Evolutionary conservation across 345 rosid species (phyloP), one percentile per base, ranked within the genome.

Genomic region (Streptanthus diversifolius): DNA sequence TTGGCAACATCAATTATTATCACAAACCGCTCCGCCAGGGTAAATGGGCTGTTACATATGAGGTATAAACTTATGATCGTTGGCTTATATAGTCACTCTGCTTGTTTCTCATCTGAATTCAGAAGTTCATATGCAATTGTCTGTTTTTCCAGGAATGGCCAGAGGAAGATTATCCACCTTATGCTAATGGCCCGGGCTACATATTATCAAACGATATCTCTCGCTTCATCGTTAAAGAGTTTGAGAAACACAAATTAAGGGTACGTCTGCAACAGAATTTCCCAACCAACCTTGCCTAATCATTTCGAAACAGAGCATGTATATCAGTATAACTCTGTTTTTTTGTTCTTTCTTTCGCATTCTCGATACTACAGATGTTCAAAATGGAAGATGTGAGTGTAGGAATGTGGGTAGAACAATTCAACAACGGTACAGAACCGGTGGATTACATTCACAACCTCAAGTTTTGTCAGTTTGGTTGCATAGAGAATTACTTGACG

Each of bases 341-440:
- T 15, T 32, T 19, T 1, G 2, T 21, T 8, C 1, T 13, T 24
- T n/a, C 17, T 22, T 0, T 51, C 12, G 14, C 37, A 2, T 25
- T 74, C 5, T 71, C 62, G 17, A 65, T 61, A 49, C 29, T 80
- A 55, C 89, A 92, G 98, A 60, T 92, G 82, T 92, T 90, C 82
- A 92, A 92, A 79, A 92, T 92, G 98, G 98, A 92, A 81, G 98
- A 92, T 70, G 96, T 92, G 73, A 92, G 98, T n/a, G 84, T 92
- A 81, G 98, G 98, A 77, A 85, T 92, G 98, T 92, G 96, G 98
- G 95, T 92, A 43, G 92, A 86, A 82, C 83, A 86, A 76, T 92
- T 88, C 81, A 92, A 85, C 83, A 78, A 78, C 41, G 72, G 93
- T 2, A 59, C 92, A 4, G 85, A 80, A 72, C 82, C 88, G 0